A percentile compares a stretch with the other conserved stretches of the same genome.
Evolutionary conservation across 306 rosid species (phyloP).

Genomic region (Rubus parviflorus): DNA sequence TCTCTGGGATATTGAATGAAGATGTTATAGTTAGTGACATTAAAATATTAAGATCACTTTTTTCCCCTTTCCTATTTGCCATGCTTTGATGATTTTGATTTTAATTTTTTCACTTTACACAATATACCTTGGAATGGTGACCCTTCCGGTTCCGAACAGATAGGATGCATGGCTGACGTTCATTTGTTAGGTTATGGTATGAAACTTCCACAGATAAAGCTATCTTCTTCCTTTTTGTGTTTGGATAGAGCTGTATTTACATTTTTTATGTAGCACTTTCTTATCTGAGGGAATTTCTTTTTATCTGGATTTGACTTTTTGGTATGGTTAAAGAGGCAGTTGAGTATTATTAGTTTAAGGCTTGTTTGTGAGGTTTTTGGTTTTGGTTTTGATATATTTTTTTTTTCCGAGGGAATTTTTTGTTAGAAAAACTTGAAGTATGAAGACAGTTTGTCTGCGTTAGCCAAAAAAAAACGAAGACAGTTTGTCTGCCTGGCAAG

Average conservation of each 20-base stretch:
- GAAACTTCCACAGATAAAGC: background rate
- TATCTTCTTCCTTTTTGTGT: background rate
- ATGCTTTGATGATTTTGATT: background rate
- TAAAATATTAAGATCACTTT: background rate
- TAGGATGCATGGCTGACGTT: slow-evolving; percentile 16
- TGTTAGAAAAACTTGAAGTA: background rate
- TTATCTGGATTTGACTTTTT: background rate
- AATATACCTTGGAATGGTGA: background rate
- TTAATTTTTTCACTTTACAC: background rate
- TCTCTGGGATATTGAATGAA: background rate
- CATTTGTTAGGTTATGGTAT: background rate
- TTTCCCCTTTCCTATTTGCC: background rate
- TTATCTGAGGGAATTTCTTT: background rate
- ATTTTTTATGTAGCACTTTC: background rate
- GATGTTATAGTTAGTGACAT: background rate
- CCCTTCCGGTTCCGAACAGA: slow-evolving; percentile 27
- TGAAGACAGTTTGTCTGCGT: too few relatives aligned
- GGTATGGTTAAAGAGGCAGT: background rate
- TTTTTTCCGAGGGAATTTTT: background rate
- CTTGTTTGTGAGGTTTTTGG: background rate
- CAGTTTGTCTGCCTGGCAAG: too few relatives aligned
- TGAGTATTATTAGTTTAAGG: background rate
- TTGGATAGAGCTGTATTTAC: background rate
- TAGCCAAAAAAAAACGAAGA: too few relatives aligned
- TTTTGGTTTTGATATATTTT: too few relatives aligned